Percentiles rank a stretch among this genome's conserved stretches.
These are phyloP conservation scores for Stemphylium vesicarium DNA, from an alignment of 2,329 filamentous ascomycete species.

Conservation along the genomic window DNA sequence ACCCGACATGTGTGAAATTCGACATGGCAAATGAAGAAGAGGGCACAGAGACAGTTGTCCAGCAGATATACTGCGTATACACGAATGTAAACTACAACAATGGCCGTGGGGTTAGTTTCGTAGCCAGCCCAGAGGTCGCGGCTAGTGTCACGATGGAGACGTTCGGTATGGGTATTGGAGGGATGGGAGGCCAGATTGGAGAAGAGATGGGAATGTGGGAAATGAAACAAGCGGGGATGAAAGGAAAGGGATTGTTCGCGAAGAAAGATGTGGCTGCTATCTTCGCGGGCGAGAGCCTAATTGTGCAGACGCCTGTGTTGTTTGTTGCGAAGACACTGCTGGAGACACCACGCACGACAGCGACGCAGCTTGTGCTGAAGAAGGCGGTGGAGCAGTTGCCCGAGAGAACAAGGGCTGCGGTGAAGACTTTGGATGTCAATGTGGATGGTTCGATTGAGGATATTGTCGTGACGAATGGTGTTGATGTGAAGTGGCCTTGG, in stretches of 20 bases:
- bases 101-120: slow-evolving; percentile 39
- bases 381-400: slow-evolving; percentile 36
- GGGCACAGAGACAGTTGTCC: slow-evolving; percentile 3
- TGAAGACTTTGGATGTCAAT: slow-evolving; percentile 24
- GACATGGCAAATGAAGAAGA: slow-evolving; percentile 16
- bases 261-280: slow-evolving; percentile 23
- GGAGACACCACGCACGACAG: slow-evolving; percentile 4
- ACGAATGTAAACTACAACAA: slow-evolving; percentile 33
- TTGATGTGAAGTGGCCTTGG: slow-evolving; percentile 31
- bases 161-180: slow-evolving; percentile 20
- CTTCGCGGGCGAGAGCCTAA: slow-evolving; percentile 31
- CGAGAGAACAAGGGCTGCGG: slow-evolving; percentile 16
- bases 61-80: slow-evolving; percentile 35
- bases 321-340: slow-evolving; percentile 27
- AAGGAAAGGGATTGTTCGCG: slow-evolving; percentile 38
- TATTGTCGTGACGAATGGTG: slow-evolving; percentile 34
- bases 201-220: slow-evolving; percentile 29
- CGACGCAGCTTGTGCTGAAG: slow-evolving; percentile 20
- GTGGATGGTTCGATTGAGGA: slow-evolving; percentile 25
- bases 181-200: slow-evolving; percentile 12
- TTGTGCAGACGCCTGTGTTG: slow-evolving; percentile 34
- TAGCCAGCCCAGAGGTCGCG: slow-evolving; percentile 35
- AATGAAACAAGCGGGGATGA: slow-evolving; percentile 27
- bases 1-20: slow-evolving; percentile 33
- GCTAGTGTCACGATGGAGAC: slow-evolving; percentile 25